Conservation (phyloP, 192 early-diverging fungal species). For the Pecoramyces ruminantium region DNA sequence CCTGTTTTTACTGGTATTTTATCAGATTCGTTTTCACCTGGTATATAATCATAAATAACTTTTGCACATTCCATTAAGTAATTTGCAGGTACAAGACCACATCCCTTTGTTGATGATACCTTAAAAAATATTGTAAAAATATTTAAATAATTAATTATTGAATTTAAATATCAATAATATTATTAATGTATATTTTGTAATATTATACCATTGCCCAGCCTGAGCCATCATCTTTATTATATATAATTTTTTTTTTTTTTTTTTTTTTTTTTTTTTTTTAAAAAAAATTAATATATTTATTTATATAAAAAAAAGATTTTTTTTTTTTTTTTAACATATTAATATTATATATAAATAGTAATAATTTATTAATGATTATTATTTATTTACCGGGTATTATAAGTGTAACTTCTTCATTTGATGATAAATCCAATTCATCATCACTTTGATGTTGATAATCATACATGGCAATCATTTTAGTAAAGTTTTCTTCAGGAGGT, state of each 20-base stretch:
- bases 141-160: too few relatives aligned
- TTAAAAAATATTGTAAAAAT: too few relatives aligned
- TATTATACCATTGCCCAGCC: conserved; percentile 7
- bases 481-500: background rate
- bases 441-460: background rate
- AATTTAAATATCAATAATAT: conserved; percentile 3
- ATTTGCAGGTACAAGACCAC: background rate
- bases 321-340: too few relatives aligned
- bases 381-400: background rate
- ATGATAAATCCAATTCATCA: background rate
- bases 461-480: background rate
- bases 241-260: too few relatives aligned
- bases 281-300: too few relatives aligned
- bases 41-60: background rate
- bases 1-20: background rate
- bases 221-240: conserved; percentile 6
- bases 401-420: background rate
- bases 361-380: background rate
- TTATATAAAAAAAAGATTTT: too few relatives aligned
- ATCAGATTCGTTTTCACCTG: background rate
- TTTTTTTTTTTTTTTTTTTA: too few relatives aligned
- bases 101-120: background rate
- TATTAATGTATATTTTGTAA: background rate
- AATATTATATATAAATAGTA: too few relatives aligned
- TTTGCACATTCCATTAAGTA: background rate